phyloP scores from a whole-genome alignment of 2,329 filamentous ascomycete species.

The Nemania abortiva region DNA sequence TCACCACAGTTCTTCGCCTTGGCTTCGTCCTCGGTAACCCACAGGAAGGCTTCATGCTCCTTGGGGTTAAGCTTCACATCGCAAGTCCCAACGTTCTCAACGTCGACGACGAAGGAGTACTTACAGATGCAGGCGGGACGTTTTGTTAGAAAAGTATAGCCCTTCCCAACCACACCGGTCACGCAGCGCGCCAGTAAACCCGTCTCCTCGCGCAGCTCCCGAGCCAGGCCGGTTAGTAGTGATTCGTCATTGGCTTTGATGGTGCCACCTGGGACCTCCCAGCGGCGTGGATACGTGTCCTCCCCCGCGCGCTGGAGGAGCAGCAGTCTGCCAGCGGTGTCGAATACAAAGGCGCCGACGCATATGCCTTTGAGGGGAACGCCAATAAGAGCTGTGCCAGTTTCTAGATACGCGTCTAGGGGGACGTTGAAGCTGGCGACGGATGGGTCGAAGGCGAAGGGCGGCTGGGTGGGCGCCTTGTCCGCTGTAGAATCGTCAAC shows the following conservation, averaged over 20 bases:
- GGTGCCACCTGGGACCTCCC: constrained; percentile 59
- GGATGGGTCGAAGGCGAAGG: constrained; percentile 42
- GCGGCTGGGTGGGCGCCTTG: constrained; percentile 32
- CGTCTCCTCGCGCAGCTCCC: constrained; percentile 59
- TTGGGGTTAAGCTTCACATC: constrained; percentile 51
- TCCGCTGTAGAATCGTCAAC: constrained; percentile 10
- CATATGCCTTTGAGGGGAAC: constrained; percentile 45
- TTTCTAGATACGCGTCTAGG: constrained; percentile 42
- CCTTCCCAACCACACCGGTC: constrained; percentile 42
- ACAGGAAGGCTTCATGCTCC: constrained; percentile 52
- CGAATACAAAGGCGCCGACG: constrained; percentile 50
- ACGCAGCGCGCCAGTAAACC: constrained; percentile 48
- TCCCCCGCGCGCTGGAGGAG: constrained; percentile 55
- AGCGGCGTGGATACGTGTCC: constrained; percentile 54
- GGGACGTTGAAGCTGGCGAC: constrained; percentile 43
- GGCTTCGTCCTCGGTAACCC: constrained; percentile 52
- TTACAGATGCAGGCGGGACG: constrained; percentile 44
- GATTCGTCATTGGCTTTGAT: constrained; percentile 54
- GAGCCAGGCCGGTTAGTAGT: constrained; percentile 54
- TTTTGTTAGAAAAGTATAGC: constrained; percentile 41
- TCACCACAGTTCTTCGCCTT: constrained; percentile 43
- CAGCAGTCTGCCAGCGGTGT: constrained; percentile 50
- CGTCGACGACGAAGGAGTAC: constrained; percentile 48
- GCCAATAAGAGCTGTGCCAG: too few species aligned
- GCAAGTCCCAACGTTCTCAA: constrained; percentile 43